These are phyloP conservation scores for Solanum aculeatissimum DNA, from an alignment of 305 asterid genomes.

Conservation along the genomic window DNA sequence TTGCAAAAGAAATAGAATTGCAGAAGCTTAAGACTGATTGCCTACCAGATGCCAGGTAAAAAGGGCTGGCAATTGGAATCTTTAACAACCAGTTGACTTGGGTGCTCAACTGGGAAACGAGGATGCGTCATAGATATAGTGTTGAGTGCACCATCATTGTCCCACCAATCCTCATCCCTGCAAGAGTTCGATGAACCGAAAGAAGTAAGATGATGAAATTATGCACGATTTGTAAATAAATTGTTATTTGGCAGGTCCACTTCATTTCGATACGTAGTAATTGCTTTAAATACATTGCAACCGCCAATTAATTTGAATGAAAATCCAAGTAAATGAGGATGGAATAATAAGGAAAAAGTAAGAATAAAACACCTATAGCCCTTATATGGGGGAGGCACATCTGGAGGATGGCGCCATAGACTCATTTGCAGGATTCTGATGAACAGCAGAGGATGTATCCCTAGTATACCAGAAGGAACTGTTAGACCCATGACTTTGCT, in stretches of 20 bases:
- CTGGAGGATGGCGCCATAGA: constrained; percentile 72
- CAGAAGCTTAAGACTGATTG: background rate
- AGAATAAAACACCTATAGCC: constrained; percentile 60
- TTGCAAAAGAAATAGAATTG: background rate
- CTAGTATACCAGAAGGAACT: constrained; percentile 66
- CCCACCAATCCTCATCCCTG: constrained; percentile 99
- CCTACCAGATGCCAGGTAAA: constrained; percentile 91
- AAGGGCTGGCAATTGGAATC: constrained; percentile 84
- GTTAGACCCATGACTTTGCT: constrained; percentile 54
- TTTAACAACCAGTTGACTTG: constrained; percentile 41
- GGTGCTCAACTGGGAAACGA: constrained; percentile 81
- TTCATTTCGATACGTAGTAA: background rate
- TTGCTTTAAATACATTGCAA: background rate
- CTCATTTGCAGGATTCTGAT: constrained; percentile 87
- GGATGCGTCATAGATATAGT: constrained; percentile 98
- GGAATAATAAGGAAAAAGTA: background rate
- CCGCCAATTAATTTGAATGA: background rate
- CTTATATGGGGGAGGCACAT: constrained; percentile 71
- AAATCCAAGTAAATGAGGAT: background rate
- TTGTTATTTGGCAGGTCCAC: background rate
- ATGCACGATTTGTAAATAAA: background rate
- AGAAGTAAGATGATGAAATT: background rate
- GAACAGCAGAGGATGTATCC: constrained; percentile 74
- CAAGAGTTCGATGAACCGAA: background rate
- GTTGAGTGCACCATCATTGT: constrained; percentile 94